A percentile compares a stretch with the other conserved stretches of the same genome.
These are phyloP conservation scores for Xerocomus nothofagi DNA, from an alignment of 1,284 basidiomycete species.

Conservation along the genomic window DNA sequence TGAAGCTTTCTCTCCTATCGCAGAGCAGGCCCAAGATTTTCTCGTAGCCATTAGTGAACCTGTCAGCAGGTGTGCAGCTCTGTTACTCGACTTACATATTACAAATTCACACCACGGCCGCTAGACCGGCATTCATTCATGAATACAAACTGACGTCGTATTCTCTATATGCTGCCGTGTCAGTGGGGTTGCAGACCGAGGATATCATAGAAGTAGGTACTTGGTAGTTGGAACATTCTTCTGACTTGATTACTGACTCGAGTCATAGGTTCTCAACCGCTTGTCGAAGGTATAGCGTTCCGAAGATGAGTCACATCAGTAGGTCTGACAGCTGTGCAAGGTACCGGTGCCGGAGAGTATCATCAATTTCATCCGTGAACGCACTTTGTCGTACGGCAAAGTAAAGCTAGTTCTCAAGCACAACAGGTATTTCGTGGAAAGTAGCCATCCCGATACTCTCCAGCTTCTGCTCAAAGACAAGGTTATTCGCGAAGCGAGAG, in stretches of 20 bases:
- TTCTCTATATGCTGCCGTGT: slow-evolving; percentile 97
- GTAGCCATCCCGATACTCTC: slow-evolving; percentile 88
- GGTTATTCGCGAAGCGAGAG: slow-evolving; percentile 79
- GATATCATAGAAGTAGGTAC: slow-evolving; percentile 94
- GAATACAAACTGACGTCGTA: slow-evolving; percentile 99
- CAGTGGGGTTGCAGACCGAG: slow-evolving; percentile 95
- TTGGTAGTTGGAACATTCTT: slow-evolving; percentile 21
- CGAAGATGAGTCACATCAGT: background rate
- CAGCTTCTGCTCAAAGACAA: slow-evolving; percentile 84
- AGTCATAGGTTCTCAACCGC: slow-evolving; percentile 72
- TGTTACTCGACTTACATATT: slow-evolving; percentile 27
- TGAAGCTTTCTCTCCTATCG: slow-evolving; percentile 95
- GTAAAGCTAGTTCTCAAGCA: slow-evolving; percentile 96
- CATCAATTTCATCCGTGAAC: slow-evolving; percentile 81
- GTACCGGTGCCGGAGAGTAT: slow-evolving; percentile 89
- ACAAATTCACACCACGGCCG: slow-evolving; percentile 28
- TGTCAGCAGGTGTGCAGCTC: slow-evolving; percentile 83
- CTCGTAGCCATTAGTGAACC: slow-evolving; percentile 98
- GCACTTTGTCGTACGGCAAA: slow-evolving; percentile 94
- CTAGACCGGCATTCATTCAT: slow-evolving; percentile 95
- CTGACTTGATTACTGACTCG: slow-evolving; percentile 11
- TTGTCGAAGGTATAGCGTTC: slow-evolving; percentile 69
- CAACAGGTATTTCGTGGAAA: slow-evolving; percentile 95
- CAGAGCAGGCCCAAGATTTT: slow-evolving; percentile 98
- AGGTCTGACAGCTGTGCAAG: slow-evolving; percentile 39